Base-by-base conservation (phyloP, 257 asterid species). In the Solanum rostratum region DNA sequence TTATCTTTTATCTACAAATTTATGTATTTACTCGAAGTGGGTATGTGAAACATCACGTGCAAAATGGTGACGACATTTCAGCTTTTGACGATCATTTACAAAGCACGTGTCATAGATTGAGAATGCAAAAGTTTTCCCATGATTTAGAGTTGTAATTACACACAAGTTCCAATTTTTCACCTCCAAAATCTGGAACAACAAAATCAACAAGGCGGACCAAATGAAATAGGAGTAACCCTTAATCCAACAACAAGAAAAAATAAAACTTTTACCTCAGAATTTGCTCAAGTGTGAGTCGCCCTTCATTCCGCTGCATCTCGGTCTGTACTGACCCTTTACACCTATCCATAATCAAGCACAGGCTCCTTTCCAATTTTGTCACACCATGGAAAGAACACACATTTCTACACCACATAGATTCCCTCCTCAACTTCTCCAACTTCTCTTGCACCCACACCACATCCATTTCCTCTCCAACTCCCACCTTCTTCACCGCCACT, bases 301-400 rank as follows among this genome's bases (percentile, higher is more conserved):
- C 98, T 92, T 91, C 97, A 46, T 96, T 96, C 83, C 86, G 92
- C 87, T 91, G 95, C 97, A 96, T 96, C 76, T 94, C 99, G 1
- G 98, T 93, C 86, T 86, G 94, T 15, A 96, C 90, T 14, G 99
- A 93, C 55, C 99, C 99, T 80, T 90, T 91, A 85, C 98, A 93
- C 92, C 94, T 93, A 88, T 96, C 97, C 98, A 94, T 92, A 79
- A 96, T 93, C 90, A 96, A 88, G 85, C 95, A 95, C 86, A 96
- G 90, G 88, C 92, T 91, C 57, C 88, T 88, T n/a, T 85, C 90
- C 87, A 94, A 69, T 90, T 91, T 93, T 11, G 88, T 91, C 12
- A 90, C 92, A 65, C 99, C 99, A 78, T 96, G 99, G 80, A 96
- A 96, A 82, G 96, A 91, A 89, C 98, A 96, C 59, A 96, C 98